These are phyloP conservation scores for Paecilomyces sp. DNA, from an alignment of 2,329 filamentous ascomycete genomes.

Conservation along the genomic window DNA sequence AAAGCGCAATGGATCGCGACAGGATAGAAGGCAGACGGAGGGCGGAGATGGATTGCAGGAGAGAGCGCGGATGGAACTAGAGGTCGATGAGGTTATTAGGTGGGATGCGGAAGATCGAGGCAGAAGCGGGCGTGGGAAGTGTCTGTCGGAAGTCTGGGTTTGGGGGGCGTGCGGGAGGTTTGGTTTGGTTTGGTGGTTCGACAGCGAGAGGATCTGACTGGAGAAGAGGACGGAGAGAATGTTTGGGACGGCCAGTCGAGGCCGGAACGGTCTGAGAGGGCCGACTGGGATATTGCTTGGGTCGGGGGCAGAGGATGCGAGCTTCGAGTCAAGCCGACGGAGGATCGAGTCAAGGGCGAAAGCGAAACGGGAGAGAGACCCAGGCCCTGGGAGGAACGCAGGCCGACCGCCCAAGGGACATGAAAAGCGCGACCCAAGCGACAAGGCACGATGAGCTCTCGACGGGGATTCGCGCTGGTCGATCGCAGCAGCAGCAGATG, in stretches of 20 bases:
- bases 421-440: slow-evolving; percentile 1
- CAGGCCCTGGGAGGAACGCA: not conserved
- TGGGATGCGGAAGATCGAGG: slow-evolving; percentile 9
- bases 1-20: not conserved
- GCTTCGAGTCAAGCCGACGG: not conserved
- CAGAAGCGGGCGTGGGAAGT: slow-evolving; percentile 7
- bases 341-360: not conserved
- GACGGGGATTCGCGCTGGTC: not conserved
- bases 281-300: not conserved
- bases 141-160: not conserved
- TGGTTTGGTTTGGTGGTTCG: not conserved
- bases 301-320: not conserved
- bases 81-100: slow-evolving; percentile 1
- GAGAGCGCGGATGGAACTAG: slow-evolving; percentile 4
- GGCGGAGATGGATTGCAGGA: not conserved
- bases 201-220: slow-evolving; percentile 5
- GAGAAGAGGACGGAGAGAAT: slow-evolving; percentile 5
- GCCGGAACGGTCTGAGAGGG: slow-evolving; percentile 6
- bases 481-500: slow-evolving; percentile 1
- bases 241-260: slow-evolving; percentile 7
- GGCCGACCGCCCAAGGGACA: not conserved
- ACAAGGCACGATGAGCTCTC: slow-evolving; percentile 1
- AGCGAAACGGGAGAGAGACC: not conserved
- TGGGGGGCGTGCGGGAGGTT: slow-evolving; percentile 8
- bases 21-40: slow-evolving; percentile 1